Percentiles rank a stretch among this genome's conserved stretches.
Evolutionary conservation across 257 asterid genomes (phyloP).

Genomic region (Fraxinus americana): DNA sequence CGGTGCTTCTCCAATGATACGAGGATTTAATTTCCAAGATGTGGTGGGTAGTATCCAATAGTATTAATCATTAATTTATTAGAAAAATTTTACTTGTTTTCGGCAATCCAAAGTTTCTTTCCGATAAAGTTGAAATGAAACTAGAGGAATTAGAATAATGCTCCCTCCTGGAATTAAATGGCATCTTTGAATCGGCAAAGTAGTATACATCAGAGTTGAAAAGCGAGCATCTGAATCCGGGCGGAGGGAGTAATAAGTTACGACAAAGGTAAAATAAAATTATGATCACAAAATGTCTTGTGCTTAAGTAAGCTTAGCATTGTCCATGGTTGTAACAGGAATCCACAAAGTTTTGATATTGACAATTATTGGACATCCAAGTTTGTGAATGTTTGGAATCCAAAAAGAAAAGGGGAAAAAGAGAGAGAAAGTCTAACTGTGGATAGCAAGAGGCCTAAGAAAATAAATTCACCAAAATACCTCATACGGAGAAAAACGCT

Average conservation of each 20-base stretch:
- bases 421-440: constrained; percentile 4
- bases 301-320: constrained; percentile 15
- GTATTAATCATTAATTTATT: neutral
- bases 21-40: neutral
- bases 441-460: constrained; percentile 18
- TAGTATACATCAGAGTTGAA: neutral
- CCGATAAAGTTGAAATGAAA: neutral
- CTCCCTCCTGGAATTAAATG: neutral
- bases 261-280: neutral
- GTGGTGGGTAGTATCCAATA: neutral
- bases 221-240: neutral
- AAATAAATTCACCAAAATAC: constrained; percentile 42
- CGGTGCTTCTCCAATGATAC: neutral
- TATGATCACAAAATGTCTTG: neutral
- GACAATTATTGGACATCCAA: constrained; percentile 14
- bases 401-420: neutral
- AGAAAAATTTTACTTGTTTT: neutral
- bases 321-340: constrained; percentile 2
- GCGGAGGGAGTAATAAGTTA: neutral
- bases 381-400: constrained; percentile 1
- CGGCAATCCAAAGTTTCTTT: neutral
- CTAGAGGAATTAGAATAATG: neutral
- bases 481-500: constrained; percentile 94
- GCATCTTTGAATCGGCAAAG: neutral
- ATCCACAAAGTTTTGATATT: neutral